phyloP scores from a whole-genome alignment of 2,329 filamentous ascomycete species.

The Dothideomycetes sp. region DNA sequence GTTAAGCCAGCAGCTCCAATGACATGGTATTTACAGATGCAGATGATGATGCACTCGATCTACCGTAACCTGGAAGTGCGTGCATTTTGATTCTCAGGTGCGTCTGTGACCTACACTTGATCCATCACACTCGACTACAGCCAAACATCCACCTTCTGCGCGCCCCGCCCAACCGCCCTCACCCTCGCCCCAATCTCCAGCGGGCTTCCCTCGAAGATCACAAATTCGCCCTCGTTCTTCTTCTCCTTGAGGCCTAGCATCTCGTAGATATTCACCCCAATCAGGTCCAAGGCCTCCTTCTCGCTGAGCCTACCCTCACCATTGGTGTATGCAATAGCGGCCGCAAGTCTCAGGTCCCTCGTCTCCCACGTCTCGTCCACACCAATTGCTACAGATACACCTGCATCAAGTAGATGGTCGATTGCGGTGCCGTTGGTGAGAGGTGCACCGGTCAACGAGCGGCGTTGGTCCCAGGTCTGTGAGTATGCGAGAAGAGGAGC shows the following conservation, averaged over 20 bases:
- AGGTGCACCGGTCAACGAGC: slow-evolving; percentile 52
- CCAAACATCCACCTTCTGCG: slow-evolving; percentile 17
- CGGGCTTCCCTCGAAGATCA: slow-evolving; percentile 53
- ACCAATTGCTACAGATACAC: slow-evolving; percentile 47
- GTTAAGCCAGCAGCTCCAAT: no score
- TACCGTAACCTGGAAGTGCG: no score
- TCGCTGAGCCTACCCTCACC: slow-evolving; percentile 43
- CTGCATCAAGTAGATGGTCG: slow-evolving; percentile 46
- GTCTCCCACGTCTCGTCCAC: slow-evolving; percentile 53
- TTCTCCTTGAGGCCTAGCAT: slow-evolving; percentile 39
- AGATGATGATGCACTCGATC: no score
- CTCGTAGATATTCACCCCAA: slow-evolving; percentile 46
- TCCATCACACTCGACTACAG: no score
- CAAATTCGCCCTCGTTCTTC: slow-evolving; percentile 36
- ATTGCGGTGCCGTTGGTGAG: slow-evolving; percentile 54
- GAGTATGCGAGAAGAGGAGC: slow-evolving; percentile 47
- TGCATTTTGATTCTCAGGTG: no score
- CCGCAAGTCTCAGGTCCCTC: slow-evolving; percentile 47
- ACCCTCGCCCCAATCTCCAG: slow-evolving; percentile 48
- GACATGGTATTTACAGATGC: no score
- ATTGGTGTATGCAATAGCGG: slow-evolving; percentile 50
- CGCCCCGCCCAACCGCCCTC: slow-evolving; percentile 40
- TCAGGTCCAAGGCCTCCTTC: slow-evolving; percentile 44
- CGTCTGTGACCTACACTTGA: no score
- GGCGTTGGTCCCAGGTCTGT: slow-evolving; percentile 48